Conservation (phyloP, 768 basidiomycete genomes). For the Fomitopsis pulvina region DNA sequence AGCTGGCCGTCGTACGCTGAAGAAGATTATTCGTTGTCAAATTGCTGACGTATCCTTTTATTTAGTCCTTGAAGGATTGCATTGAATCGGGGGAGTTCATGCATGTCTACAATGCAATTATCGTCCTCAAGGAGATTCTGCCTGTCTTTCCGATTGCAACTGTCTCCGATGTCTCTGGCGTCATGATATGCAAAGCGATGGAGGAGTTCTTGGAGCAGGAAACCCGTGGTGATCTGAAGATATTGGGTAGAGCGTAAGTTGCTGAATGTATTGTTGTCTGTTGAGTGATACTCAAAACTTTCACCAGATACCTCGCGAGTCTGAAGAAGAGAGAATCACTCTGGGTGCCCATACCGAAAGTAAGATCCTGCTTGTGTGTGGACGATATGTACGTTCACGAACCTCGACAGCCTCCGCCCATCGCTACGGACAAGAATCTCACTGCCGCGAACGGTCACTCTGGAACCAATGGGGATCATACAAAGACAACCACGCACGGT, state of each 20-base stretch:
- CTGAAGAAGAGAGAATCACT: constrained; percentile 66
- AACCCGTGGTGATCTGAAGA: constrained; percentile 78
- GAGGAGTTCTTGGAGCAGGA: constrained; percentile 66
- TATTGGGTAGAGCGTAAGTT: constrained; percentile 68
- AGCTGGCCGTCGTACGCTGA: constrained; percentile 55
- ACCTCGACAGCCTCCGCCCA: constrained; percentile 4
- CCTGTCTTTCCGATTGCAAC: constrained; percentile 79
- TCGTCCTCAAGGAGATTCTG: constrained; percentile 86
- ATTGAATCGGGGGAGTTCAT: constrained; percentile 89
- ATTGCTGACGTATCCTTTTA: not conserved
- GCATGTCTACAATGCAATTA: constrained; percentile 96
- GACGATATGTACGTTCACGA: not conserved
- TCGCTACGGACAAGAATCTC: constrained; percentile 8
- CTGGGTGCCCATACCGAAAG: constrained; percentile 38
- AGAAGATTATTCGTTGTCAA: not conserved
- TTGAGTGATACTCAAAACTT: constrained; percentile 7
- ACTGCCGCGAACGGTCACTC: constrained; percentile 7
- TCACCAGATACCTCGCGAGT: constrained; percentile 59
- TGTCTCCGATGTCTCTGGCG: constrained; percentile 45
- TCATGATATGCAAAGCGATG: constrained; percentile 51
- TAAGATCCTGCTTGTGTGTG: constrained; percentile 8
- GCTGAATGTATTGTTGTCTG: not conserved
- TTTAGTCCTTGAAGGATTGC: constrained; percentile 70
- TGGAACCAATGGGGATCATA: constrained; percentile 8
- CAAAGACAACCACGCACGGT: constrained; percentile 5